Evolutionary conservation across 495 filamentous ascomycete genomes (phyloP).

Genomic region (Podospora pseudocomata): DNA sequence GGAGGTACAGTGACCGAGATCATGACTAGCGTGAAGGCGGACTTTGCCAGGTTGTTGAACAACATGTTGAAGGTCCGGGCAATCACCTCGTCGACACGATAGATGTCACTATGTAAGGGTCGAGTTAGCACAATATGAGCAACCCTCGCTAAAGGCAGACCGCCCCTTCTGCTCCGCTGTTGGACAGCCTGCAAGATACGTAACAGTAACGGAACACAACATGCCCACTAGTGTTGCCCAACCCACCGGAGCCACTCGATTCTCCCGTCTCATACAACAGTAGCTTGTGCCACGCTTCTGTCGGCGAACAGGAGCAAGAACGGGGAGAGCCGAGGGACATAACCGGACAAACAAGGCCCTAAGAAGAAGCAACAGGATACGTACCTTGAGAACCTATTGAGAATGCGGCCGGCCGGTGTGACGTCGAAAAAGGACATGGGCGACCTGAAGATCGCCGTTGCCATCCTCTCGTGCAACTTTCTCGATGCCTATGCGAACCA

Average conservation of each 20-base stretch:
- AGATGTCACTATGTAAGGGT: constrained; percentile 68
- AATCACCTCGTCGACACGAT: constrained; percentile 91
- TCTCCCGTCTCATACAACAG: constrained; percentile 17
- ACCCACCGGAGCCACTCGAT: constrained; percentile 23
- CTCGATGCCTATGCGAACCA: constrained; percentile 64
- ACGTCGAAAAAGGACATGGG: constrained; percentile 99
- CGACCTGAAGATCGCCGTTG: constrained; percentile 93
- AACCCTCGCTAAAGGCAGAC: constrained; percentile 9
- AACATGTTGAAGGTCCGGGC: constrained; percentile 91
- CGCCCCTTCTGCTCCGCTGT: constrained; percentile 16
- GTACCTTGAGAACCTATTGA: constrained; percentile 93
- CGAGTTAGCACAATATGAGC: constrained; percentile 28
- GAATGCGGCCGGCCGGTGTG: constrained; percentile 91
- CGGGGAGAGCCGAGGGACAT: neutral
- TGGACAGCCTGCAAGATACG: constrained; percentile 13
- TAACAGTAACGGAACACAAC: constrained; percentile 18
- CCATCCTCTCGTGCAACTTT: constrained; percentile 97
- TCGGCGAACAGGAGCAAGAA: neutral
- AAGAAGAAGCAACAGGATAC: constrained; percentile 22
- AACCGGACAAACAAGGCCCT: neutral
- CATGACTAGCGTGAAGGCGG: constrained; percentile 80
- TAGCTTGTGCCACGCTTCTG: constrained; percentile 19
- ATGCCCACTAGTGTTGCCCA: constrained; percentile 15
- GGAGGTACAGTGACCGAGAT: constrained; percentile 77
- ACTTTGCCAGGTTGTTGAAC: constrained; percentile 82